These are phyloP conservation scores for Epithemia pelagica DNA, from an alignment of 108 stramenopile species.

Conservation along the genomic window DNA sequence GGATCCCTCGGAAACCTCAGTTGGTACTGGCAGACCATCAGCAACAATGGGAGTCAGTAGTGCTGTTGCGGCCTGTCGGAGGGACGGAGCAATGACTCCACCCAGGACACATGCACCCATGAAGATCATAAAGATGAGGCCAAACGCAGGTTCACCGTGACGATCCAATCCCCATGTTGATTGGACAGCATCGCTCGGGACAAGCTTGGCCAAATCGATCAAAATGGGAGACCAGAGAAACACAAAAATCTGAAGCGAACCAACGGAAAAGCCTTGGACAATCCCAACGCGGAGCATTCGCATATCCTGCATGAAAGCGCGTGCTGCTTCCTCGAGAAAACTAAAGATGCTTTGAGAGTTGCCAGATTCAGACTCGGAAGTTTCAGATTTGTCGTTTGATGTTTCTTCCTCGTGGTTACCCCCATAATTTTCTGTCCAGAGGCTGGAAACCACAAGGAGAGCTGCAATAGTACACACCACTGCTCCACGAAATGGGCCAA, in stretches of 20 bases:
- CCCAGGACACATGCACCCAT: conserved; percentile 76
- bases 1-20: conserved; percentile 20
- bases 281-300: conserved; percentile 45
- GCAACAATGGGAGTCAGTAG: conserved; percentile 27
- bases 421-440: conserved; percentile 87
- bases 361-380: neutral
- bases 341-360: neutral
- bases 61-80: conserved; percentile 22
- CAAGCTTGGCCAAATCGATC: conserved; percentile 17
- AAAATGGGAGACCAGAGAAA: conserved; percentile 78
- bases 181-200: neutral
- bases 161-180: conserved; percentile 32
- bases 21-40: neutral
- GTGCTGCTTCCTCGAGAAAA: conserved; percentile 23
- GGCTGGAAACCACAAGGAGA: conserved; percentile 32
- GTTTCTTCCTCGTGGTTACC: neutral
- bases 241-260: conserved; percentile 66
- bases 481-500: conserved; percentile 81
- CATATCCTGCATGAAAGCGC: conserved; percentile 29
- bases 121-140: conserved; percentile 71
- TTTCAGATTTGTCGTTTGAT: neutral
- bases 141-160: conserved; percentile 49
- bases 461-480: conserved; percentile 62
- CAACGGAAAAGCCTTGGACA: conserved; percentile 64
- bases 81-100: conserved; percentile 36